These are phyloP conservation scores for Acer saccharum DNA, from an alignment of 345 rosid genomes.

Conservation along the genomic window DNA sequence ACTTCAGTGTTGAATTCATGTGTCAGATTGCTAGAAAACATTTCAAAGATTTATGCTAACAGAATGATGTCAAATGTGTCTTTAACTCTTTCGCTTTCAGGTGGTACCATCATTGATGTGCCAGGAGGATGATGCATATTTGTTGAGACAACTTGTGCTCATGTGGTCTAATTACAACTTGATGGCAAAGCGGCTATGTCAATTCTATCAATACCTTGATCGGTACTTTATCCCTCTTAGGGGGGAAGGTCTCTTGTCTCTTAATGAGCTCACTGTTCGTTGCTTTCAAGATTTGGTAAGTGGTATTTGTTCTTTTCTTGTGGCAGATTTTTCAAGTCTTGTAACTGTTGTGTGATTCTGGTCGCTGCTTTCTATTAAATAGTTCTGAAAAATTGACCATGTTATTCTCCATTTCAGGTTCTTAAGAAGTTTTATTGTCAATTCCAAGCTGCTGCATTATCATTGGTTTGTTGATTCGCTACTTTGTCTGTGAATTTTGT, in stretches of 20 bases:
- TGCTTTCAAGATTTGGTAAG: conserved; percentile 29
- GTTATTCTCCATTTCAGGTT: conserved; percentile 27
- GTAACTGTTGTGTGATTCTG: neutral
- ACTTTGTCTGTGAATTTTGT: neutral
- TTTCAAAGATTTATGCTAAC: neutral
- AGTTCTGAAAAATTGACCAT: neutral
- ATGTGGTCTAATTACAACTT: conserved; percentile 37
- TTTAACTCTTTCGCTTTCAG: conserved; percentile 14
- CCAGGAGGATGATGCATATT: conserved; percentile 16
- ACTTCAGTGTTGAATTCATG: neutral
- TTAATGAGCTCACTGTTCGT: conserved; percentile 12
- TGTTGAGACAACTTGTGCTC: conserved; percentile 25
- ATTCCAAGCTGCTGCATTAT: conserved; percentile 18
- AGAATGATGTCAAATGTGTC: neutral
- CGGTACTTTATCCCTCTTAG: conserved; percentile 24
- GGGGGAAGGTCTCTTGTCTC: neutral
- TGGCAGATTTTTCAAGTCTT: neutral
- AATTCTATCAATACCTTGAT: conserved; percentile 30
- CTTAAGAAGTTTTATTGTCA: conserved; percentile 15
- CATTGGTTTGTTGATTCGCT: conserved; percentile 18
- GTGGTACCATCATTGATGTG: conserved; percentile 22
- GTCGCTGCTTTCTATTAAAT: neutral
- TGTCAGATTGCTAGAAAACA: neutral
- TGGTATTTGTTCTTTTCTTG: neutral
- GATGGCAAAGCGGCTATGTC: conserved; percentile 35